A percentile compares a stretch with the other conserved stretches of the same genome.
phyloP scores from a whole-genome alignment of 2,329 filamentous ascomycete species.

The Paramyrothecium sp. region DNA sequence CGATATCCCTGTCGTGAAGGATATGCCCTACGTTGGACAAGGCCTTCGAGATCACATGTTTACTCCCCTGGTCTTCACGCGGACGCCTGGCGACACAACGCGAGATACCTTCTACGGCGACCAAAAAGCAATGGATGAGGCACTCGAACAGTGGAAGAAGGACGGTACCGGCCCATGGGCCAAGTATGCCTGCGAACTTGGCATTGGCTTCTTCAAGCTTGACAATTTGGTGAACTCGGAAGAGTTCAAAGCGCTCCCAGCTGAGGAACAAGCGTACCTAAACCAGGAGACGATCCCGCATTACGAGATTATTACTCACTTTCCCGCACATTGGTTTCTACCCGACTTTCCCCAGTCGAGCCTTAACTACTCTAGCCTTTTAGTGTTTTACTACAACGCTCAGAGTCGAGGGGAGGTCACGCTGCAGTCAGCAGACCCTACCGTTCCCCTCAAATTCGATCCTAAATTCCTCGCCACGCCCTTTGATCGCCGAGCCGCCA shows the following conservation, averaged over 20 bases:
- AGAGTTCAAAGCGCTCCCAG: slow-evolving; percentile 51
- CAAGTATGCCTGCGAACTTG: slow-evolving; percentile 34
- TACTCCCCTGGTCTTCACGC: slow-evolving; percentile 33
- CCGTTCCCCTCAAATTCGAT: slow-evolving; percentile 49
- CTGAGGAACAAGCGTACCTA: slow-evolving; percentile 40
- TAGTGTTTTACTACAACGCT: slow-evolving; percentile 51
- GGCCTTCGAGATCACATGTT: slow-evolving; percentile 40
- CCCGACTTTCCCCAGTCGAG: slow-evolving; percentile 33
- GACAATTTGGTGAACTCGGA: slow-evolving; percentile 33
- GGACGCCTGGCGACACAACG: slow-evolving; percentile 37
- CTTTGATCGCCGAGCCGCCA: slow-evolving; percentile 50
- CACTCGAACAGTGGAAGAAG: slow-evolving; percentile 45
- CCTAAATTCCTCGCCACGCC: slow-evolving; percentile 51
- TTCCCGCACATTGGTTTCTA: slow-evolving; percentile 39
- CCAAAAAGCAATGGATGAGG: slow-evolving; percentile 37
- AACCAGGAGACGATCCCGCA: slow-evolving; percentile 50
- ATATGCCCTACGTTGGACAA: slow-evolving; percentile 35
- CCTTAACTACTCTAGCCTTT: slow-evolving; percentile 40
- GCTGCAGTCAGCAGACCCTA: slow-evolving; percentile 51
- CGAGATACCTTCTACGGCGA: slow-evolving; percentile 44
- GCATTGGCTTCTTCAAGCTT: slow-evolving; percentile 44
- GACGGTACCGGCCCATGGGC: slow-evolving; percentile 39
- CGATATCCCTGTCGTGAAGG: slow-evolving; percentile 31
- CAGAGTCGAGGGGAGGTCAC: slow-evolving; percentile 50
- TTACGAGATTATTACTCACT: slow-evolving; percentile 52